Evolutionary conservation across 2,329 filamentous ascomycete species (phyloP).

Genomic region (Sporothrix pallida): DNA sequence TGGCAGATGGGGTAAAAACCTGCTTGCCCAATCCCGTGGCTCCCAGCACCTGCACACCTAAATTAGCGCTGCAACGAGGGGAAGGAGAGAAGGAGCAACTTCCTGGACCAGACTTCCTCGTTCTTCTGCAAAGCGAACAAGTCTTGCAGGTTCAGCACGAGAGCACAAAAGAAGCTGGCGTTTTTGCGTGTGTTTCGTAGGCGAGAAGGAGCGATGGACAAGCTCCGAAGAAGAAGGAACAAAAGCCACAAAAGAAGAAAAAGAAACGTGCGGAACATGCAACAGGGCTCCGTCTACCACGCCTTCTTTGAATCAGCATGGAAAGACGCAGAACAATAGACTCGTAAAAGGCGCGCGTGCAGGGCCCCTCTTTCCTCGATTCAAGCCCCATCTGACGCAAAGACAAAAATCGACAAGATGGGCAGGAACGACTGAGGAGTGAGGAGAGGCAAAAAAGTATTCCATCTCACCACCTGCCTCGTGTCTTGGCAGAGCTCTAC

Average conservation of each 20-base stretch:
- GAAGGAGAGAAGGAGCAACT: constrained; percentile 12
- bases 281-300: background rate
- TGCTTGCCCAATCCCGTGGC: constrained; percentile 35
- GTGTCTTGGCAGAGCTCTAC: constrained; percentile 17
- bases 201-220: background rate
- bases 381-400: constrained; percentile 16
- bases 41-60: constrained; percentile 35
- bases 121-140: background rate
- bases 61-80: constrained; percentile 34
- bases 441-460: constrained; percentile 20
- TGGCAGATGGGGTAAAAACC: constrained; percentile 5
- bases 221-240: background rate
- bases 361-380: background rate
- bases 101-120: background rate
- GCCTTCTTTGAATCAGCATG: constrained; percentile 1
- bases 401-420: constrained; percentile 3
- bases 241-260: background rate
- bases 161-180: background rate
- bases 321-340: background rate
- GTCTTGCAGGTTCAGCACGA: background rate
- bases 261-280: background rate
- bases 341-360: background rate
- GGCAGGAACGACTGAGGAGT: constrained; percentile 10
- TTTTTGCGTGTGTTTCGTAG: background rate
- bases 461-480: constrained; percentile 14